These are phyloP conservation scores for Vaccinium macrocarpon DNA, from an alignment of 148 eudicot species.

Conservation along the genomic window DNA sequence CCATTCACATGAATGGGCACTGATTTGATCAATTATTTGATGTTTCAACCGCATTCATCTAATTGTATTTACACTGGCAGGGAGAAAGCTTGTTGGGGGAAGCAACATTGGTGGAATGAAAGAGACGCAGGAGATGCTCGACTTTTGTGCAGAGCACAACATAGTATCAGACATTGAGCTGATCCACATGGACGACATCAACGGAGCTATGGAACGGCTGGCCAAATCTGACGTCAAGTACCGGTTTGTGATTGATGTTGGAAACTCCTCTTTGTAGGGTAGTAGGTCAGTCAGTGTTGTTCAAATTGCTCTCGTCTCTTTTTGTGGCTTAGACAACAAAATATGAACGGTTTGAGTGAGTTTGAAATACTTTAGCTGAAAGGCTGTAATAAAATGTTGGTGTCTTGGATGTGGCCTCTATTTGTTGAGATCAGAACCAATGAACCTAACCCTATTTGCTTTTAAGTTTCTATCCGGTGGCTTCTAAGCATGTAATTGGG, in stretches of 20 bases:
- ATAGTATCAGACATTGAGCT: constrained; percentile 58
- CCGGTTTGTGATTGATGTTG: constrained; percentile 62
- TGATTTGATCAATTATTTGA: background rate
- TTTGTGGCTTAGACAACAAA: background rate
- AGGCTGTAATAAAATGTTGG: background rate
- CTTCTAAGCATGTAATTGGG: background rate
- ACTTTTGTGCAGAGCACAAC: constrained; percentile 52
- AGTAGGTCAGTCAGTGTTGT: background rate
- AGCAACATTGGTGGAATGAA: constrained; percentile 59
- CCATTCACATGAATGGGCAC: background rate
- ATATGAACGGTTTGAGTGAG: background rate
- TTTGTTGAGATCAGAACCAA: background rate
- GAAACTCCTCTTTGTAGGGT: constrained; percentile 37
- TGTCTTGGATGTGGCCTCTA: background rate
- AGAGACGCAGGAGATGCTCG: constrained; percentile 73
- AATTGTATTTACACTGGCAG: constrained; percentile 18
- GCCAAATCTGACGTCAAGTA: constrained; percentile 59
- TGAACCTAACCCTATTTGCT: background rate
- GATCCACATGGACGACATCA: constrained; percentile 43
- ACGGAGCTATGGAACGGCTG: constrained; percentile 53
- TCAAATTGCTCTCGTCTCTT: background rate
- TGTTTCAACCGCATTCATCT: background rate
- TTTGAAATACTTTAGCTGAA: background rate
- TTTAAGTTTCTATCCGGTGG: background rate
- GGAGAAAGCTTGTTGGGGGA: constrained; percentile 55